Percentiles rank a stretch among this genome's conserved stretches.
Conservation (phyloP, 1,139 yeast species). For the Debaryomyces sp. region DNA sequence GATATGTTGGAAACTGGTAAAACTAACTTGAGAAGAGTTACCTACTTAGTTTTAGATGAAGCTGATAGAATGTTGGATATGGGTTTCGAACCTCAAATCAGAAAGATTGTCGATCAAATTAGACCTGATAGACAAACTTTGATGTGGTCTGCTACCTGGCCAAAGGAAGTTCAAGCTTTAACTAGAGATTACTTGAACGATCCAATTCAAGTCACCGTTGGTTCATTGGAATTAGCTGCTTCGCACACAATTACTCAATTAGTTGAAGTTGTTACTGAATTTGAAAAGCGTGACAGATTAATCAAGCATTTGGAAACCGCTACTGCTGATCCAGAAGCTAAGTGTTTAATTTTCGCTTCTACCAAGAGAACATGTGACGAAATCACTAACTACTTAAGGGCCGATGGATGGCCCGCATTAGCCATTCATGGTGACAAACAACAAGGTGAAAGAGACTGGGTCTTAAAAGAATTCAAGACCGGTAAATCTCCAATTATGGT, state of each 20-base stretch:
- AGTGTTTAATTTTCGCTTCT: constrained; percentile 85
- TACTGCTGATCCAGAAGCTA: constrained; percentile 75
- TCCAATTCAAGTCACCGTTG: constrained; percentile 94
- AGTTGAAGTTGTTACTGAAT: constrained; percentile 88
- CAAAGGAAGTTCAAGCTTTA: constrained; percentile 91
- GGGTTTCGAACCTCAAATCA: constrained; percentile 97
- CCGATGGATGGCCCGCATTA: constrained; percentile 98
- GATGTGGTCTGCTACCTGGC: constrained; percentile 99
- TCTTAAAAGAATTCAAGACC: constrained; percentile 83
- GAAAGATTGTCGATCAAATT: constrained; percentile 92
- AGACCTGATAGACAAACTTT: constrained; percentile 98
- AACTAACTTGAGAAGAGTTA: constrained; percentile 94
- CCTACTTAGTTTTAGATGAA: constrained; percentile 95
- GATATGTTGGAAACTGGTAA: constrained; percentile 96
- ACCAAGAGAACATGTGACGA: constrained; percentile 98
- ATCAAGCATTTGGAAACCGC: constrained; percentile 83
- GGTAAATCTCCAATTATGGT: constrained; percentile 97
- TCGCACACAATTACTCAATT: constrained; percentile 94
- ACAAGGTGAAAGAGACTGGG: constrained; percentile 99
- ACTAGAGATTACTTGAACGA: constrained; percentile 90
- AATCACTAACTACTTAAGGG: constrained; percentile 85
- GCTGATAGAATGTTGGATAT: constrained; percentile 96
- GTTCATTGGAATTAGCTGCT: constrained; percentile 94
- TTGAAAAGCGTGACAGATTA: constrained; percentile 90
- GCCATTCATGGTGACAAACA: constrained; percentile 99